Base-by-base conservation (phyloP, 768 basidiomycete species). In the Mycena rebaudengoi region DNA sequence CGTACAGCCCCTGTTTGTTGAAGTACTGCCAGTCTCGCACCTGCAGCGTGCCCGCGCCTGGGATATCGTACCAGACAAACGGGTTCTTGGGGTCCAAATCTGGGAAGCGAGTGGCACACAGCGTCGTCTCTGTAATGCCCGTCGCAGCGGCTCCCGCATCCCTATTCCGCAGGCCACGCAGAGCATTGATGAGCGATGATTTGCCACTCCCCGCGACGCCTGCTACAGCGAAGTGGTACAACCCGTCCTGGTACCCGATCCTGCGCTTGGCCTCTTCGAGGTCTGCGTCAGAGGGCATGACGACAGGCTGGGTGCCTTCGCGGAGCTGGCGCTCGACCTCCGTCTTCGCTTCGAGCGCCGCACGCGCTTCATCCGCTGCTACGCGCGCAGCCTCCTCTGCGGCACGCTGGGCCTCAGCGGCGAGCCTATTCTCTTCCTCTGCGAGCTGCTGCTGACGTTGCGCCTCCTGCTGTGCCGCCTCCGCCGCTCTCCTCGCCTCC, bases 61-160 rank as follows among this genome's bases (percentile, higher is more conserved):
- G 78, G 16, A 77, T 37, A 33, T 79, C 78, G 12, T 73, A 79
- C 78, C 77, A 79, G 30, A 73, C 71, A 59, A 73, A n/a, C n/a
- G n/a, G n/a, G n/a, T n/a, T n/a, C n/a, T n/a, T n/a, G n/a, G n/a
- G n/a, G n/a, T n/a, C n/a, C n/a, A n/a, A n/a, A n/a, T n/a, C n/a
- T n/a, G n/a, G n/a, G n/a, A n/a, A n/a, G n/a, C n/a, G n/a, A n/a
- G n/a, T n/a, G n/a, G n/a, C n/a, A n/a, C n/a, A n/a, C n/a, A n/a
- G n/a, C n/a, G n/a, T n/a, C n/a, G n/a, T n/a, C n/a, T n/a, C n/a
- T n/a, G n/a, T n/a, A n/a, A n/a, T n/a, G n/a, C n/a, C n/a, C n/a
- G n/a, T n/a, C n/a, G n/a, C n/a, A n/a, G n/a, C n/a, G n/a, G n/a
- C n/a, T n/a, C n/a, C n/a, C n/a, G n/a, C n/a, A n/a, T n/a, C n/a